Base-by-base conservation (phyloP, 495 filamentous ascomycete genomes). In the Lophium mytilinum region DNA sequence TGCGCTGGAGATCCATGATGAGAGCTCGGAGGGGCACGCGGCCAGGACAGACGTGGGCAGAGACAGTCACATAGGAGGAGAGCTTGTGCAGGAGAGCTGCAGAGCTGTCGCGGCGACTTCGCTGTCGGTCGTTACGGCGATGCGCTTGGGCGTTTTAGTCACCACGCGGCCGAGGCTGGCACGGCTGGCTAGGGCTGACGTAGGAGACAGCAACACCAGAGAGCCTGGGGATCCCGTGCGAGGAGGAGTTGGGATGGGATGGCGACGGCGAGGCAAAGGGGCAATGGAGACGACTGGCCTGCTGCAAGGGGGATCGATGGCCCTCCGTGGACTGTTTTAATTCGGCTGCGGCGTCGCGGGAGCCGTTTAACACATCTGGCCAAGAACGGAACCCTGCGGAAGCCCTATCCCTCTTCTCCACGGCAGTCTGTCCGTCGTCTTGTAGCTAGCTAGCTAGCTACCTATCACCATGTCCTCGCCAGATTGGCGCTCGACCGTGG, bases 1-100 rank as follows among this genome's bases (percentile, higher is more conserved):
- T 81, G 70, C 92, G 81, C 66, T 88, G 87, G 64, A 95, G 81
- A 64, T 91, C 91, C 81, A 89, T 84, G 59, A 58, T 70, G 52
- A 35, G 45, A 46, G 45, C 15, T 19, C 35, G 47, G 47, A 53
- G 52, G 34, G 50, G 55, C 46, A 58, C 57, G 58, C 53, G 36
- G 58, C 58, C 58, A 34, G 47, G 37, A 46, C 37, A 34, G 18
- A 47, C 39, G 24, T 17, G 52, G 52, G 17, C 37, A 17, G 55
- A 46, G 54, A 21, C 18, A 43, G 52, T 61, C 55, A 55, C 62
- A 65, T 65, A 65, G 62, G 60, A 55, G 10, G 18, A 41, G n/a
- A 37, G 51, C 30, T 43, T 43, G 21, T 57, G 35, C 51, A 53
- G 54, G 42, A 43, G 49, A 46, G 57, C 42, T 61, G 57, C 50